Evolutionary conservation across 805 yeast species (phyloP), one percentile per base, ranked within the genome.

Genomic region (Myxozyma geophila): DNA sequence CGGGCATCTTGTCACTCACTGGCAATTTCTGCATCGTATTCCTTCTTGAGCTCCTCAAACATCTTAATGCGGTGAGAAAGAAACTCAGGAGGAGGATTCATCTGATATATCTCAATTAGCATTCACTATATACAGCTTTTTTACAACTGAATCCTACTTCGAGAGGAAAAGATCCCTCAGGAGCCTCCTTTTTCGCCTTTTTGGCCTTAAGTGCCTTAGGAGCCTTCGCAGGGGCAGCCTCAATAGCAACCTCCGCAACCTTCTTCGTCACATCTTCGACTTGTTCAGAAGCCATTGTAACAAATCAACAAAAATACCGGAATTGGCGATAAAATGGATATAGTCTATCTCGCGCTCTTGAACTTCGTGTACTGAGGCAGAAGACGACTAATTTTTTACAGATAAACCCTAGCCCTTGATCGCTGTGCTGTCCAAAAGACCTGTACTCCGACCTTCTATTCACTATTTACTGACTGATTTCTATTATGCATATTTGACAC

Each of bases 51-150:
- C 75, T 87, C 83, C 63, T 91, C 96, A 74, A 92, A 95, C 67
- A 92, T 75, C 72, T 83, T 78, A 74, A 88, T 81, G 78, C 99
- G 88, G 67, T 87, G 84, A 46, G 87, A 91, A 72, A 95, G 83
- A 75, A 88, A 95, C 67, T 78, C 86, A n/a, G 97, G 96, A 75
- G 86, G 87, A 36, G 96, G 96, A 62, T 87, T 87, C 68, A 87
- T 70, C 64, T 76, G 77, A 48, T 6, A 36, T 15, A 36, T 15
- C 13, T 8, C 23, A 21, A 23, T 48, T 37, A 56, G 35, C 12
- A 52, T 15, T 58, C 15, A 33, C 8, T 2, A 17, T 4, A 10
- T 39, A 2, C n/a, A 35, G 6, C 4, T 12, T 19, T 1, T 50
- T 40, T 35, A 52, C 35, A 15, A n/a, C 46, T 21, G n/a, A 2